Evolutionary conservation across 345 rosid species (phyloP).

Genomic region (Brassica napus): DNA sequence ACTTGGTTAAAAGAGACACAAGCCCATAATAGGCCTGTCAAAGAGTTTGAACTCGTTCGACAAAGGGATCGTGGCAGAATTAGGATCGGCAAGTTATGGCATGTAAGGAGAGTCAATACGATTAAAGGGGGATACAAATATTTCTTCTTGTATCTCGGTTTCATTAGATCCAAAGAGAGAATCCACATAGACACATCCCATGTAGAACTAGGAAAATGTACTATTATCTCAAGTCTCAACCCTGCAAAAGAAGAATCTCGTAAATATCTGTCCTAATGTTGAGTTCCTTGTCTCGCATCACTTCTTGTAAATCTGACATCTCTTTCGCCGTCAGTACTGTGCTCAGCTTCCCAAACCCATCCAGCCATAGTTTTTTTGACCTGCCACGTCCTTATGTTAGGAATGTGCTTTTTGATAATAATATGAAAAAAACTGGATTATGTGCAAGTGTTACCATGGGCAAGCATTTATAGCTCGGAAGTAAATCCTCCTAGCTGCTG

Average conservation of each 20-base stretch:
- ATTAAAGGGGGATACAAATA: not conserved
- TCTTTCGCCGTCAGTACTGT: slow-evolving; percentile 69
- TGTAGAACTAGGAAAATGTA: not conserved
- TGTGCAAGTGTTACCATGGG: slow-evolving; percentile 63
- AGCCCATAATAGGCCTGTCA: not conserved
- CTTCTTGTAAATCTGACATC: slow-evolving; percentile 92
- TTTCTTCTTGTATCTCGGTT: not conserved
- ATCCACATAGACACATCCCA: not conserved
- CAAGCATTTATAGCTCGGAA: slow-evolving; percentile 95
- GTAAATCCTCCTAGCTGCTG: slow-evolving; percentile 72
- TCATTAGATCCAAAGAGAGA: not conserved
- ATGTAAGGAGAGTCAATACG: not conserved
- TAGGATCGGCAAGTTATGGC: not conserved
- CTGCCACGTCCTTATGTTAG: slow-evolving; percentile 40
- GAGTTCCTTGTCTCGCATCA: slow-evolving; percentile 92
- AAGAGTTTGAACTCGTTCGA: not conserved
- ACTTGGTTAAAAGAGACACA: not conserved
- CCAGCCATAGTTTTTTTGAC: slow-evolving; percentile 94
- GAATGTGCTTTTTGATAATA: slow-evolving; percentile 4
- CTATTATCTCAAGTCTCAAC: slow-evolving; percentile 23
- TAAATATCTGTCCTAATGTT: slow-evolving; percentile 92
- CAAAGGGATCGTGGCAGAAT: not conserved
- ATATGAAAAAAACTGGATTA: not conserved
- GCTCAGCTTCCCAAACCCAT: slow-evolving; percentile 72
- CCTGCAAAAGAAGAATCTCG: slow-evolving; percentile 91